These are phyloP conservation scores for Cymodocea nodosa DNA, from an alignment of 116 monocot genomes.

Conservation along the genomic window DNA sequence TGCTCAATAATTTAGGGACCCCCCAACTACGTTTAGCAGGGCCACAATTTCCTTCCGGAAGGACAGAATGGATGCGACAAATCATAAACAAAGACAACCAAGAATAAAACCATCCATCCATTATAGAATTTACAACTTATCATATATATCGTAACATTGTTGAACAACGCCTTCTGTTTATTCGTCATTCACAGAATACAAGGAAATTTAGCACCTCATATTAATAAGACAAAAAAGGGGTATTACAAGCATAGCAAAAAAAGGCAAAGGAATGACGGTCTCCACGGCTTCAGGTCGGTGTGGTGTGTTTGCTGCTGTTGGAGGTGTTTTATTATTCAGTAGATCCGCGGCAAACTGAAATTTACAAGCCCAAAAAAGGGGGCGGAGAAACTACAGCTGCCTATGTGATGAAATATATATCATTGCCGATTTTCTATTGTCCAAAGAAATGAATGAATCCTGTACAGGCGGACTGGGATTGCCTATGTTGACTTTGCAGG, in stretches of 20 bases:
- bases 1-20: too few relatives aligned
- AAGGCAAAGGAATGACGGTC: too few relatives aligned
- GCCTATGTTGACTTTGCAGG: too few relatives aligned
- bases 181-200: neutral
- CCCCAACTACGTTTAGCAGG: too few relatives aligned
- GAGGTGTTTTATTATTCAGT: neutral
- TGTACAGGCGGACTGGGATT: slow-evolving; percentile 7
- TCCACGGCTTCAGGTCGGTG: too few relatives aligned
- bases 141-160: too few relatives aligned
- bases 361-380: slow-evolving; percentile 9
- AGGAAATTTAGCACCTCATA: neutral
- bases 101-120: too few relatives aligned
- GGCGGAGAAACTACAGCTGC: slow-evolving; percentile 10
- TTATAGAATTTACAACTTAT: too few relatives aligned
- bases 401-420: slow-evolving; percentile 6
- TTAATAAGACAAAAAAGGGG: neutral
- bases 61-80: too few relatives aligned
- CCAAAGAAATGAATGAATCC: slow-evolving; percentile 7
- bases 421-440: neutral
- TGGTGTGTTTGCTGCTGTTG: neutral
- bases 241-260: too few relatives aligned
- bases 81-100: too few relatives aligned
- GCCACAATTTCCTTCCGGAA: too few relatives aligned
- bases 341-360: slow-evolving; percentile 7
- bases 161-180: neutral